Evolutionary conservation across 202 grass and related monocot genomes (phyloP).

Genomic region (Setaria italica): DNA sequence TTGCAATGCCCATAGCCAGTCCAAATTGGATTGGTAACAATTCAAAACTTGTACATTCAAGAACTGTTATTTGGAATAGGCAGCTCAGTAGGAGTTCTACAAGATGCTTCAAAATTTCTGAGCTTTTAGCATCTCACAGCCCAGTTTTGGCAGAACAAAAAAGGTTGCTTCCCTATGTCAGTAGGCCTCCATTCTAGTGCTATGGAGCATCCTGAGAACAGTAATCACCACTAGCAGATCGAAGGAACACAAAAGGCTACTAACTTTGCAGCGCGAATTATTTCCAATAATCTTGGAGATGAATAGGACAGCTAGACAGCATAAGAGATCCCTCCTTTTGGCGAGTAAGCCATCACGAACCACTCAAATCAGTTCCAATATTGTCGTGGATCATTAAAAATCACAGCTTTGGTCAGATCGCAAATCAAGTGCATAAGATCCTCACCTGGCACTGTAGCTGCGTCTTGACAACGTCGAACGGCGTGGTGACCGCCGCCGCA

Average conservation of each 20-base stretch:
- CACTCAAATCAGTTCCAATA: slow-evolving; percentile 21
- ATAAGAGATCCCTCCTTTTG: background rate
- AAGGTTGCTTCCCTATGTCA: background rate
- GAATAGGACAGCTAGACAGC: background rate
- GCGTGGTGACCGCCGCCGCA: slow-evolving; percentile 77
- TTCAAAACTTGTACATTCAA: no score
- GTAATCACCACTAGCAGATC: slow-evolving; percentile 10
- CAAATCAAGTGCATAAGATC: slow-evolving; percentile 33
- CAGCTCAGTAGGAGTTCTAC: no score
- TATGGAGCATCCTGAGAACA: slow-evolving; percentile 15
- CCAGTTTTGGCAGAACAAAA: background rate
- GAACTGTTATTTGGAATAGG: no score
- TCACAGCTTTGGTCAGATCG: background rate
- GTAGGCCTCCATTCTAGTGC: background rate
- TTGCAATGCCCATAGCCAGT: no score
- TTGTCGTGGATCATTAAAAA: background rate
- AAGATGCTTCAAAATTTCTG: no score
- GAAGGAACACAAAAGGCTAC: background rate
- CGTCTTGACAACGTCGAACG: slow-evolving; percentile 92
- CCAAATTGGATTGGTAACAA: no score
- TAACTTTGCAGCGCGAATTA: background rate
- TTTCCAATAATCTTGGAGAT: slow-evolving; percentile 52
- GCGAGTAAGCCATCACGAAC: background rate
- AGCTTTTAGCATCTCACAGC: background rate
- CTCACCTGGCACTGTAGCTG: slow-evolving; percentile 97